phyloP scores from a whole-genome alignment of 768 basidiomycete genomes.

The Phaeotremella fagi region DNA sequence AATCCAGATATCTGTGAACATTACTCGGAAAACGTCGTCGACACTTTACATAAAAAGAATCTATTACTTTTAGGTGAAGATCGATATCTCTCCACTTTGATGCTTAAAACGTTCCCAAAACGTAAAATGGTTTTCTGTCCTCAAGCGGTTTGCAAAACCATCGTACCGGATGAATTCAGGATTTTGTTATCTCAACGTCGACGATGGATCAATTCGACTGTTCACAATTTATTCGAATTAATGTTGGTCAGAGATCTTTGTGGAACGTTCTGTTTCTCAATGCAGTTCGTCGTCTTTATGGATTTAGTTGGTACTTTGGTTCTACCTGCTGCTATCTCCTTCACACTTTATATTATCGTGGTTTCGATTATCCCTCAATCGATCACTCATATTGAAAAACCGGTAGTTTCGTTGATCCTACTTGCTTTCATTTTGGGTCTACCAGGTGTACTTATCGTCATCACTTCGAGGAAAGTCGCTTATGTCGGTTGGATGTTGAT shows the following conservation, averaged over 20 bases:
- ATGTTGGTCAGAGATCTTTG: constrained; percentile 95
- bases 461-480: constrained; percentile 87
- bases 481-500: constrained; percentile 97
- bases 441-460: constrained; percentile 88
- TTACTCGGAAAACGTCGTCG: constrained; percentile 98
- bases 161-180: constrained; percentile 93
- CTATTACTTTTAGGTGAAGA: constrained; percentile 94
- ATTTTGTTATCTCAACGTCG: constrained; percentile 92
- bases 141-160: constrained; percentile 97
- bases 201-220: constrained; percentile 99
- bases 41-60: constrained; percentile 99
- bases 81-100: constrained; percentile 94
- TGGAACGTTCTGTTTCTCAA: constrained; percentile 99
- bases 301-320: constrained; percentile 94
- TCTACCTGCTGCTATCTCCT: constrained; percentile 92
- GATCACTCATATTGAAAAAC: constrained; percentile 57
- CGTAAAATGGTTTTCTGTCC: constrained; percentile 99
- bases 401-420: constrained; percentile 75
- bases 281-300: constrained; percentile 99
- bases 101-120: constrained; percentile 99
- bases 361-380: constrained; percentile 71
- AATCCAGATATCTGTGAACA: constrained; percentile 98
- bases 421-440: constrained; percentile 93
- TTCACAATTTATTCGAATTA: constrained; percentile 95
- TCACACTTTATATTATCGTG: constrained; percentile 91